phyloP scores from a whole-genome alignment of 306 rosid species.

The Albizia julibrissin region DNA sequence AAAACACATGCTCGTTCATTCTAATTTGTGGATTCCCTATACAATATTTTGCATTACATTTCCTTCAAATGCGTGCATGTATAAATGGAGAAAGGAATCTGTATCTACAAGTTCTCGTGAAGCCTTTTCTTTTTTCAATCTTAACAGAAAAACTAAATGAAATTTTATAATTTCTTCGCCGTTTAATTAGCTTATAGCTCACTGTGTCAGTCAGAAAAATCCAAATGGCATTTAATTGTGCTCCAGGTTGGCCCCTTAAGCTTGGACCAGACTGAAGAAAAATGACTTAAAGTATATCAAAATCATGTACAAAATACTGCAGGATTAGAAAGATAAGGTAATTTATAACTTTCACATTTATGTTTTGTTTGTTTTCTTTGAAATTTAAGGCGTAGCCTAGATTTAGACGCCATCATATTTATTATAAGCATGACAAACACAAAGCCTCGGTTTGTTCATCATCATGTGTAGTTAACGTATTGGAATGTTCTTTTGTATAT shows the following conservation, averaged over 20 bases:
- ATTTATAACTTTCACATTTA: neutral
- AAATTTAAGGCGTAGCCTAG: constrained; percentile 31
- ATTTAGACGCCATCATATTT: constrained; percentile 29
- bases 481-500: constrained; percentile 16
- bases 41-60: neutral
- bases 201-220: neutral
- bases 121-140: neutral
- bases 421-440: constrained; percentile 35
- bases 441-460: constrained; percentile 40
- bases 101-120: neutral
- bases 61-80: neutral
- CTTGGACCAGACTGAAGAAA: neutral
- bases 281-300: neutral
- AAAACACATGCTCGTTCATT: neutral
- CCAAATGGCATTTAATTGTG: neutral
- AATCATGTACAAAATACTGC: neutral
- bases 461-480: neutral
- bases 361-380: constrained; percentile 7
- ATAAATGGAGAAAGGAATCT: neutral
- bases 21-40: neutral
- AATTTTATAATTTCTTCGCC: neutral
- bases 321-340: neutral
- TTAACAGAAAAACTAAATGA: neutral
- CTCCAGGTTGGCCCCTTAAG: neutral
- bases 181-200: neutral